Evolutionary conservation across 2,329 filamentous ascomycete genomes (phyloP).

Genomic region (Ophiocordyceps camponoti-leonardi): DNA sequence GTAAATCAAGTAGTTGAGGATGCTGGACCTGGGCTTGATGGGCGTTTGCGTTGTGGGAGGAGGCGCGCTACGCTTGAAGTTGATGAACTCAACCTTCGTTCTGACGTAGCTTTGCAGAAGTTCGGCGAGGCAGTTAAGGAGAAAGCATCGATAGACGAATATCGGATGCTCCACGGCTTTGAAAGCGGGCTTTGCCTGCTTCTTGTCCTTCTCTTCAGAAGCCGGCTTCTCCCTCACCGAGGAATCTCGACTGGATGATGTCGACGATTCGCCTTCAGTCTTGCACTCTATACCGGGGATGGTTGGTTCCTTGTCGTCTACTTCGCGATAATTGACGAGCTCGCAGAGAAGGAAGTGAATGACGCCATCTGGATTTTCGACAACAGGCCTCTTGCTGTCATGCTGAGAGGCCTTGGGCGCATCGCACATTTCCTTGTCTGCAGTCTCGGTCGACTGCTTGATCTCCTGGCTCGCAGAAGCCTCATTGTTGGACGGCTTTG

Average conservation of each 20-base stretch:
- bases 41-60: slow-evolving; percentile 72
- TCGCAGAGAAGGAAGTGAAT: slow-evolving; percentile 91
- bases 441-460: slow-evolving; percentile 41
- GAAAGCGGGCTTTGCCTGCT: slow-evolving; percentile 56
- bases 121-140: slow-evolving; percentile 83
- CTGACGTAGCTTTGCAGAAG: slow-evolving; percentile 82
- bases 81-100: slow-evolving; percentile 97
- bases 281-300: slow-evolving; percentile 24
- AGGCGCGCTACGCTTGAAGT: slow-evolving; percentile 85
- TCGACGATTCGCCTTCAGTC: slow-evolving; percentile 13
- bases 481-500: slow-evolving; percentile 3
- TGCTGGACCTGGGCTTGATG: slow-evolving; percentile 81
- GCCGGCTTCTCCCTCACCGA: slow-evolving; percentile 13
- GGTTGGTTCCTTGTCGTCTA: slow-evolving; percentile 62
- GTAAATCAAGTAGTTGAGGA: slow-evolving; percentile 85
- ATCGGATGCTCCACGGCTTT: slow-evolving; percentile 89
- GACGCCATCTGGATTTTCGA: slow-evolving; percentile 88
- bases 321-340: slow-evolving; percentile 77
- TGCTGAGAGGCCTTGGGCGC: slow-evolving; percentile 36
- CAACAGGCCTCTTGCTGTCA: slow-evolving; percentile 65
- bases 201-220: slow-evolving; percentile 38
- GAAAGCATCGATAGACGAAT: slow-evolving; percentile 89
- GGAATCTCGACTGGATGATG: slow-evolving; percentile 9
- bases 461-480: slow-evolving; percentile 22
- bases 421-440: slow-evolving; percentile 45